phyloP scores from a whole-genome alignment of 768 basidiomycete species.

The Kondoa malvinella region DNA sequence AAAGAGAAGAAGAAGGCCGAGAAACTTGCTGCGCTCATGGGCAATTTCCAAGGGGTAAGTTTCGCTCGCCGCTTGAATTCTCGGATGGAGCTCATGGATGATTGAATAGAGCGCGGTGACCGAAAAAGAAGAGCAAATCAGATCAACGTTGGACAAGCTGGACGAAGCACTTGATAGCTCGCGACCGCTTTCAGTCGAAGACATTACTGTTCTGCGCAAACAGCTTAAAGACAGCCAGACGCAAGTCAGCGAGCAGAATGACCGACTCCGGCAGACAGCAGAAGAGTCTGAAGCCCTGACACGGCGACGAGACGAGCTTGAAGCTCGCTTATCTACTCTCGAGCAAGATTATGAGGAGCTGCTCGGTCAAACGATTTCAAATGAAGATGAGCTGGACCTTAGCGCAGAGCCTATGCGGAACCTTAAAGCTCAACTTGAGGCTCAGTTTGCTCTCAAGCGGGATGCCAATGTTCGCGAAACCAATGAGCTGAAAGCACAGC shows the following conservation, averaged over 20 bases:
- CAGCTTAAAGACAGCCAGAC: slow-evolving; percentile 79
- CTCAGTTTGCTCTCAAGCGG: slow-evolving; percentile 79
- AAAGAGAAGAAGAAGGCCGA: slow-evolving; percentile 98
- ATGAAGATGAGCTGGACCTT: slow-evolving; percentile 15
- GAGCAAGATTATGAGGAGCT: slow-evolving; percentile 95
- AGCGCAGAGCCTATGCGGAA: neutral
- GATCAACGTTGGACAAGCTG: slow-evolving; percentile 63
- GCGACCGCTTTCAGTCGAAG: slow-evolving; percentile 49
- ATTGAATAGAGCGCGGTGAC: slow-evolving; percentile 63
- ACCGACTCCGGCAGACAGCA: slow-evolving; percentile 69
- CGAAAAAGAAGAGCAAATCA: slow-evolving; percentile 85
- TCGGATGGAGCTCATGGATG: neutral
- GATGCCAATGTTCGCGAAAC: slow-evolving; percentile 76
- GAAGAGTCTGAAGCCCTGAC: slow-evolving; percentile 78
- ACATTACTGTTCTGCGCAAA: slow-evolving; percentile 62
- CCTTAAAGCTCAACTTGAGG: slow-evolving; percentile 73
- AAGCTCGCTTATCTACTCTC: slow-evolving; percentile 56
- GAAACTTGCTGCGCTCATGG: slow-evolving; percentile 99
- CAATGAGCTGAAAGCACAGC: slow-evolving; percentile 68
- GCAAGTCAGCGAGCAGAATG: slow-evolving; percentile 69
- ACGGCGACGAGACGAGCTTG: slow-evolving; percentile 71
- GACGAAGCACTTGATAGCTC: slow-evolving; percentile 47
- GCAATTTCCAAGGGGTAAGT: slow-evolving; percentile 59
- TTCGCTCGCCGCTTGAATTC: slow-evolving; percentile 38
- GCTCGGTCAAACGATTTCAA: slow-evolving; percentile 32